These are phyloP conservation scores for Hanseniaspora taiwanica DNA, from an alignment of 805 yeast species.

Conservation along the genomic window DNA sequence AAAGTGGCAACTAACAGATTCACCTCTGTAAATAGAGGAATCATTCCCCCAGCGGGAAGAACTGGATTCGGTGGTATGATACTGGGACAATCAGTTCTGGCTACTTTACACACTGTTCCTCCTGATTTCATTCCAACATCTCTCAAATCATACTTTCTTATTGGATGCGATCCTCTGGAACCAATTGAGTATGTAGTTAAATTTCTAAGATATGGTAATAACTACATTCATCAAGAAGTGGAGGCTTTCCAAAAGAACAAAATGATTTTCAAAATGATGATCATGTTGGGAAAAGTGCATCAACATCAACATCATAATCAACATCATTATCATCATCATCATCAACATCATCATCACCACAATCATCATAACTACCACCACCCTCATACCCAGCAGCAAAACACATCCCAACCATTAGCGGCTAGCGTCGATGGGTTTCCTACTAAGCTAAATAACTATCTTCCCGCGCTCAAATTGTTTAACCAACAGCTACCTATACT, in stretches of 20 bases:
- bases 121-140: conserved; percentile 40
- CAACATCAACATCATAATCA: too few species aligned
- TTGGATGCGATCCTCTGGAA: conserved; percentile 34
- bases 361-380: too few species aligned
- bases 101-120: conserved; percentile 42
- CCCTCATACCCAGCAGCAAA: too few species aligned
- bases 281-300: conserved; percentile 27
- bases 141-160: conserved; percentile 48
- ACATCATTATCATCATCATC: too few species aligned
- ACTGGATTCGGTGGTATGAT: conserved; percentile 64
- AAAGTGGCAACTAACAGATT: conserved; percentile 4
- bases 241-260: conserved; percentile 40
- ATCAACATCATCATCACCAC: too few species aligned
- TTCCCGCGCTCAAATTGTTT: conserved; percentile 12
- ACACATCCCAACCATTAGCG: too few species aligned
- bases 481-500: conserved; percentile 6
- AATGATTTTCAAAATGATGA: conserved; percentile 37
- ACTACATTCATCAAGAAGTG: conserved; percentile 40
- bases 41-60: conserved; percentile 39
- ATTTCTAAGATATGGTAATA: conserved; percentile 38
- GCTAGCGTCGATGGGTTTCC: background rate
- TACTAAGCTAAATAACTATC: too few species aligned
- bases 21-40: conserved; percentile 13
- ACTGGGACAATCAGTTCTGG: conserved; percentile 51
- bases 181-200: conserved; percentile 43